Evolutionary conservation across 192 early-diverging fungal genomes (phyloP).

Genomic region (Coemansia sp.): DNA sequence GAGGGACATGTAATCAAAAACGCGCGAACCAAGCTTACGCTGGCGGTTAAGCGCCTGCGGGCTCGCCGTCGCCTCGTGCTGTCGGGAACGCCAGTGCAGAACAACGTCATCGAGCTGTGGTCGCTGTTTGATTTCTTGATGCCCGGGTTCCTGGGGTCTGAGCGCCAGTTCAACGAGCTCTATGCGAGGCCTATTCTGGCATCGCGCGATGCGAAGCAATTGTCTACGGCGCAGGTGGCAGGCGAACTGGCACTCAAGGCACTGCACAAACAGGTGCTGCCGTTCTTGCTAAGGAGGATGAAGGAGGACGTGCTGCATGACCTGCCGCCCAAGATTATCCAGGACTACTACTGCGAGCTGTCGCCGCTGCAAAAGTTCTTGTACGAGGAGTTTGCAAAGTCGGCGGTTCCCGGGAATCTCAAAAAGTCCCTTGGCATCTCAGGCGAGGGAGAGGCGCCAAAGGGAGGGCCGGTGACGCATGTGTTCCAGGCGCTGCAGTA

Average conservation of each 20-base stretch:
- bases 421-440: conserved; percentile 28
- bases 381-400: conserved; percentile 91
- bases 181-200: conserved; percentile 91
- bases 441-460: neutral
- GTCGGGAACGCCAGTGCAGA: conserved; percentile 97
- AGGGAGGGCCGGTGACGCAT: conserved; percentile 62
- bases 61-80: conserved; percentile 90
- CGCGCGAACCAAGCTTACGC: conserved; percentile 88
- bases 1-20: conserved; percentile 99
- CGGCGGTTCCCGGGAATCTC: conserved; percentile 35
- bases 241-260: conserved; percentile 75
- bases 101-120: conserved; percentile 97
- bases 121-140: conserved; percentile 98
- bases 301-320: conserved; percentile 98
- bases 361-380: conserved; percentile 84
- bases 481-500: conserved; percentile 99
- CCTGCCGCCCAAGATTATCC: conserved; percentile 98
- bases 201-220: conserved; percentile 82
- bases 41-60: conserved; percentile 83
- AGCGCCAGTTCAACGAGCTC: conserved; percentile 91
- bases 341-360: conserved; percentile 98
- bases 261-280: conserved; percentile 93
- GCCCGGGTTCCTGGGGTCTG: conserved; percentile 96
- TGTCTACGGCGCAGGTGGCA: conserved; percentile 26
- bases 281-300: conserved; percentile 92